phyloP scores from a whole-genome alignment of 371 early-diverging fungal genomes.

The Batkoa obscura region DNA sequence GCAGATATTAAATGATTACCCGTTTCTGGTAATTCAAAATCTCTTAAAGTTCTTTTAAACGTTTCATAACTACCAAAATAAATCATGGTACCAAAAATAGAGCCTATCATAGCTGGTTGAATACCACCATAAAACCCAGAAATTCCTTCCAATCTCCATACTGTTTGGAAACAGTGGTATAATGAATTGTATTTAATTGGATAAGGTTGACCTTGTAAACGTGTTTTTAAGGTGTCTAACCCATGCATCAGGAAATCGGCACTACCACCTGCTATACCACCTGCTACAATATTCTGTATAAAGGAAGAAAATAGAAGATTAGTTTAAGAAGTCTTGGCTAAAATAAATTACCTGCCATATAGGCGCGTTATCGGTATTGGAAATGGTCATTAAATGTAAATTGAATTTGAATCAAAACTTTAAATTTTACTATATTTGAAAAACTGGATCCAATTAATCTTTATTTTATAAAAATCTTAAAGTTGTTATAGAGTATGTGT shows the following conservation, averaged over 20 bases:
- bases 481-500: too few relatives aligned
- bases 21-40: slow-evolving; percentile 30
- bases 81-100: slow-evolving; percentile 42
- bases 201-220: slow-evolving; percentile 43
- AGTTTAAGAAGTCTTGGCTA: too few relatives aligned
- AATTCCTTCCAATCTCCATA: slow-evolving; percentile 44
- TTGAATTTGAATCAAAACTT: too few relatives aligned
- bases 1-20: slow-evolving; percentile 41
- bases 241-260: slow-evolving; percentile 60
- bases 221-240: slow-evolving; percentile 67
- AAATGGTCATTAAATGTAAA: too few relatives aligned
- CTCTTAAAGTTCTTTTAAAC: slow-evolving; percentile 38
- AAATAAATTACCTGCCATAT: too few relatives aligned
- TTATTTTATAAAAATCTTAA: too few relatives aligned
- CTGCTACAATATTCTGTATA: too few relatives aligned
- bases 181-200: slow-evolving; percentile 38
- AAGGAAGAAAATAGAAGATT: too few relatives aligned
- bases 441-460: too few relatives aligned
- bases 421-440: too few relatives aligned
- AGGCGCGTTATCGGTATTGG: too few relatives aligned
- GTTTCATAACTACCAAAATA: slow-evolving; percentile 63
- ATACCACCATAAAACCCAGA: slow-evolving; percentile 55
- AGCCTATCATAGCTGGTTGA: slow-evolving; percentile 52
- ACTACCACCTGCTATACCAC: slow-evolving; percentile 45
- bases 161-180: slow-evolving; percentile 37